These are phyloP conservation scores for Teratosphaeria gauchensis DNA, from an alignment of 2,329 filamentous ascomycete genomes.

Conservation along the genomic window DNA sequence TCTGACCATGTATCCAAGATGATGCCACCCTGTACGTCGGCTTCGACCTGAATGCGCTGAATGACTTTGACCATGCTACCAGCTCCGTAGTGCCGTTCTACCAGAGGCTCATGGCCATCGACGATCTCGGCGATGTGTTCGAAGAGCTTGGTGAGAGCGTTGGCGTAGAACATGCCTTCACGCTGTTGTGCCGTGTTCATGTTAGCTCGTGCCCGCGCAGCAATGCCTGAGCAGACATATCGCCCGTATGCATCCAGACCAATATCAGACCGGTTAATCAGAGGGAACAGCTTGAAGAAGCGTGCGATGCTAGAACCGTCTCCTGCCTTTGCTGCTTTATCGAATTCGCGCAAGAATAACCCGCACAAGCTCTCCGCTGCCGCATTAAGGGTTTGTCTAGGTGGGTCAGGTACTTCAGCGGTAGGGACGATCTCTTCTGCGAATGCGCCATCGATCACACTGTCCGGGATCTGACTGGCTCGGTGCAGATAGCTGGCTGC, in stretches of 20 bases:
- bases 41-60: slow-evolving; percentile 84
- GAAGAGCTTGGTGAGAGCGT: slow-evolving; percentile 81
- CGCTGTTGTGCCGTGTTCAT: slow-evolving; percentile 58
- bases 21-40: slow-evolving; percentile 91
- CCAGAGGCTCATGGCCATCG: slow-evolving; percentile 78
- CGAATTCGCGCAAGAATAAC: slow-evolving; percentile 88
- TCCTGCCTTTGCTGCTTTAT: slow-evolving; percentile 77
- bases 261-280: slow-evolving; percentile 81
- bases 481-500: slow-evolving; percentile 82
- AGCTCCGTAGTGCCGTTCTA: slow-evolving; percentile 85
- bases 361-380: slow-evolving; percentile 84
- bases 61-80: slow-evolving; percentile 94
- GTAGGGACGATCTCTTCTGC: slow-evolving; percentile 89
- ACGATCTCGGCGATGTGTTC: slow-evolving; percentile 97
- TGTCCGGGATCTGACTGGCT: slow-evolving; percentile 63
- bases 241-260: slow-evolving; percentile 90
- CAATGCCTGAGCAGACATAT: slow-evolving; percentile 93
- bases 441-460: slow-evolving; percentile 75
- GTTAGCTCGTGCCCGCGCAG: slow-evolving; percentile 68
- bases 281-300: slow-evolving; percentile 95
- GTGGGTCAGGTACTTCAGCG: slow-evolving; percentile 87
- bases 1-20: slow-evolving; percentile 93
- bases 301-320: slow-evolving; percentile 83
- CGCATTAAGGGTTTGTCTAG: slow-evolving; percentile 73
- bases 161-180: slow-evolving; percentile 86